Base-by-base conservation (phyloP, 2,329 filamentous ascomycete genomes). In the Epichloe uncinata region DNA sequence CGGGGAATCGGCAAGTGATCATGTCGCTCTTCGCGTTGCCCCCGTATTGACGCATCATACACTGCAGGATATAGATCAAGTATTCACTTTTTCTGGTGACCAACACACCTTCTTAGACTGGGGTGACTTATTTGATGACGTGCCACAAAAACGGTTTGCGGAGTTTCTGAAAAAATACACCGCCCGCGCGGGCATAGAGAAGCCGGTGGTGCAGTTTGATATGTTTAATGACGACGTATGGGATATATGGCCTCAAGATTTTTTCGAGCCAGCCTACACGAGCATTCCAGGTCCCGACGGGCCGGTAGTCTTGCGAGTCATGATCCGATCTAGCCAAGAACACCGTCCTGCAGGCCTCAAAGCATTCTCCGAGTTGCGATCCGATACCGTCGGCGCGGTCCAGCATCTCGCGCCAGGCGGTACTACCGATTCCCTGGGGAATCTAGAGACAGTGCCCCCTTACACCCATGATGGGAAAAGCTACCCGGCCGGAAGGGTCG, bases 221-320 rank as follows among this genome's bases (percentile, higher is more conserved):
- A n/a, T n/a, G n/a, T n/a, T n/a, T n/a, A n/a, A n/a, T n/a, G n/a
- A n/a, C n/a, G n/a, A n/a, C 6, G 1, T 0, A 22, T 13, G 0
- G 6, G 65, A 69, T 47, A 54, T 62, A 16, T 71, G 67, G 69
- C 60, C 62, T 0, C 68, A 70, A 46, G 67, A 71, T 50, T 62
- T 65, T 41, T 53, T 70, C 20, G 67, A 71, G 53, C 62, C 68
- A 0, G 68, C 57, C 0, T 71, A 26, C 22, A 8, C 60, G 0
- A 68, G 61, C 44, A 70, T 70, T 48, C 68, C 68, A 0, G 67
- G 66, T 0, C 63, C 63, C 0, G 41, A 64, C 3, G 63, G 66
- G 0, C 56, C 64, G 15, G 47, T 44, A n/a, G 9, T 18, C 8
- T 26, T 44, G 12, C 47, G 40, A 22, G 12, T 70, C 7, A 58